These are phyloP conservation scores for Anisodus tanguticus DNA, from an alignment of 257 asterid genomes.

Conservation along the genomic window DNA sequence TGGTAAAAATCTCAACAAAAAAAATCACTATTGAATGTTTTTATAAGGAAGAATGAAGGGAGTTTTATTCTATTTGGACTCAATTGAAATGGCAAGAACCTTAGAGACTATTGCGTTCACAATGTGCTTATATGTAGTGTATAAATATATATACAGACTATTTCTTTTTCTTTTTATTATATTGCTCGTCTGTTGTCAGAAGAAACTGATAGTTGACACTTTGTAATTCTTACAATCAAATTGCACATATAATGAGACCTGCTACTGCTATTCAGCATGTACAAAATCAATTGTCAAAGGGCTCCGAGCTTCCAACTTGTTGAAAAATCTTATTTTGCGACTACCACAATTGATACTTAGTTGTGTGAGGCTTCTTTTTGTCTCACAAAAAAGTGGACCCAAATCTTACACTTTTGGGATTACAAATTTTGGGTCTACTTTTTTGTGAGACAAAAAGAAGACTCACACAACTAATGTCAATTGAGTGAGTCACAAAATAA, in stretches of 20 bases:
- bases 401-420: no score
- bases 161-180: background rate
- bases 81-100: background rate
- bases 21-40: background rate
- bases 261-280: background rate
- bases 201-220: slow-evolving; percentile 16
- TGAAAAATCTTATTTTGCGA: no score
- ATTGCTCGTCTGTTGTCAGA: background rate
- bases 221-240: background rate
- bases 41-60: background rate
- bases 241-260: background rate
- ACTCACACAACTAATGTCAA: no score
- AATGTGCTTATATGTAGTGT: background rate
- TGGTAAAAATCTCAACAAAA: background rate
- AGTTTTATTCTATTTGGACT: background rate
- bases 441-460: no score
- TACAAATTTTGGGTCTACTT: no score
- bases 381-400: no score
- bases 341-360: no score
- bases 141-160: no score
- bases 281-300: background rate
- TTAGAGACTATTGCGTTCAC: background rate
- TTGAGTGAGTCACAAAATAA: no score
- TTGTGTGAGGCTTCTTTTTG: no score
- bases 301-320: background rate